Conservation (phyloP, 164 flowering plant species). For the Piper longum region DNA sequence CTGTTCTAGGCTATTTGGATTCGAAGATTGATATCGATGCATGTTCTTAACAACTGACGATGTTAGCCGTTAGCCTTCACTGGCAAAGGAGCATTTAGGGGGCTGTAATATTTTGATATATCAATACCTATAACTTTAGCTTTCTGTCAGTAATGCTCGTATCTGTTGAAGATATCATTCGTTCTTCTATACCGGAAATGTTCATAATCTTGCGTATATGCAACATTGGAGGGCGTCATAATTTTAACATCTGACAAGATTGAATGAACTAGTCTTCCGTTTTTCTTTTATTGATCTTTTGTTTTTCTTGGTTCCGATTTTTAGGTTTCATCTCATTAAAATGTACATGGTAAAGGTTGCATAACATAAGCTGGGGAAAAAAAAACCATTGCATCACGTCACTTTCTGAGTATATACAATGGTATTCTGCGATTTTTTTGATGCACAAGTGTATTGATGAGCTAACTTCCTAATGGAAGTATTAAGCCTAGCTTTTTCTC, state of each 20-base stretch:
- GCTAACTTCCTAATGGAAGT: not conserved
- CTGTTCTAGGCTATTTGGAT: slow-evolving; percentile 71
- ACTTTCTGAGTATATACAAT: not conserved
- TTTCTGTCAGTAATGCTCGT: too few species aligned
- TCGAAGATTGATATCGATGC: slow-evolving; percentile 4
- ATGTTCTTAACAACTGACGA: not conserved
- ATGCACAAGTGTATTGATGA: not conserved
- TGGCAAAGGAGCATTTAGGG: not conserved
- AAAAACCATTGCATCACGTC: not conserved
- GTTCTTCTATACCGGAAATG: too few species aligned
- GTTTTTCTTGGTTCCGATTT: too few species aligned
- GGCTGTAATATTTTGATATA: slow-evolving; percentile 2
- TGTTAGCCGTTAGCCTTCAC: not conserved
- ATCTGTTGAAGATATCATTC: too few species aligned
- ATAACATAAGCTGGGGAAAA: not conserved
- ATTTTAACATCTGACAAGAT: too few species aligned
- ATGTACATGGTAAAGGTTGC: not conserved
- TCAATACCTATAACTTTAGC: not conserved
- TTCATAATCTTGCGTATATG: too few species aligned
- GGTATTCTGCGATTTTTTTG: not conserved
- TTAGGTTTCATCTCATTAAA: not conserved
- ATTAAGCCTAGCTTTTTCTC: not conserved
- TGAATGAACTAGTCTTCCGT: too few species aligned
- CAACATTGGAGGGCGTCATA: too few species aligned
- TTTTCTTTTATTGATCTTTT: too few species aligned